Base-by-base conservation (phyloP, 1,284 basidiomycete species). In the Moniliophthora roreri region DNA sequence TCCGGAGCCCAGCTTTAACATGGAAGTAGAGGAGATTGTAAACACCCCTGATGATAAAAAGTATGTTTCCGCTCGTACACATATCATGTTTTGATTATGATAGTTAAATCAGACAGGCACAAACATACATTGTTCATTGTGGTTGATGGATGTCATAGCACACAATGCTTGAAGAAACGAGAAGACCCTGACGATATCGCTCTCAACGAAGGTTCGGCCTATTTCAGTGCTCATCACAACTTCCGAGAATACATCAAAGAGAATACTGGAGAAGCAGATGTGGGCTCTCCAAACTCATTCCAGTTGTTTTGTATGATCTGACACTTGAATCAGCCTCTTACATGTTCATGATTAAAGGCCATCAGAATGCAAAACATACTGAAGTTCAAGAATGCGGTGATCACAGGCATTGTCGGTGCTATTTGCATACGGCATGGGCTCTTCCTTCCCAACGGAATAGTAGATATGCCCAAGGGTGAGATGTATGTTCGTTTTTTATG, bases 131-230 rank as follows among this genome's bases (percentile, higher is more conserved):
- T 63, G 1, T 65, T 58, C 28, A 23, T 66, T 1, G 63, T 62
- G 0, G 48, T 46, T 4, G 68, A 71, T 56, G 66, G 69, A 9
- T 66, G 63, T 50, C 66, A 61, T 57, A 57, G 58, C 10, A 56
- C 65, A 0, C 64, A 64, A 41, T 53, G 58, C 1, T 63, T 65
- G 48, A 55, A 54, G 11, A 69, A 67, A 47, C 54, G 55, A 1
- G 58, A 68, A 26, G 66, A 70, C 50, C 66, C 62, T 1, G 57
- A 68, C 42, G 62, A 69, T 52, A 36, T 63, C 1, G 57, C 66
- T 9, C 51, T 70, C 15, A 63, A 64, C 32, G 42, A 51, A n/a
- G 65, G 66, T 9, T 52, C 59, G 9, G 65, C 50, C 0, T 67
- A 61, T 45, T 69, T 67, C 50, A 57, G n/a, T 8, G 3, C n/a